Evolutionary conservation across 495 filamentous ascomycete species (phyloP), one percentile per base, ranked within the genome.

Genomic region (Penicillium bovifimosum): DNA sequence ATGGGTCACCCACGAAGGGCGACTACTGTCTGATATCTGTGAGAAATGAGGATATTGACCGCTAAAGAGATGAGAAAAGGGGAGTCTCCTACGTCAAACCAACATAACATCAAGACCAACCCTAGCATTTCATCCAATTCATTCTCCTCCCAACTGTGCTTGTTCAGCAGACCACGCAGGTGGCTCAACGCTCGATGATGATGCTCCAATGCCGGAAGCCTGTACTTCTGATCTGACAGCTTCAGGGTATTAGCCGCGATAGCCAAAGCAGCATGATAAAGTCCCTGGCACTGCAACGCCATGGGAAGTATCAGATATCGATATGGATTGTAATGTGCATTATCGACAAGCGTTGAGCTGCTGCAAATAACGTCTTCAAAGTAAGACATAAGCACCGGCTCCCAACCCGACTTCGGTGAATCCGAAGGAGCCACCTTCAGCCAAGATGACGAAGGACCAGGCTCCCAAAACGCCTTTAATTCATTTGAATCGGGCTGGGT

Each of bases 281-380:
- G 49, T 1, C 60, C 56, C 44, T 65, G 42, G 2, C 57, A 63
- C 28, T 58, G 35, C 34, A 66, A 42, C 4, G 63, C 55, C 60
- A 66, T 66, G 9, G 60, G 63, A 5, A 66, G 47, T 42, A 66
- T 63, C 1, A 63, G 45, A 42, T 66, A 60, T 42, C 58, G 60
- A 52, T 66, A 63, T 9, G 63, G 60, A 24, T 63, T 66, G 26
- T 58, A 56, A 33, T 55, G 44, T 2, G 55, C 58, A 34, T 63
- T 60, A 33, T 63, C 60, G 34, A 63, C 47, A 18, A 66, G 44
- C 0, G 63, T 66, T 6, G 52, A 55, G 14, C 60, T 63, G 36
- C 63, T 63, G 58, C 60, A 63, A 10, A 66, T 59, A 1, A 57
- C 50, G 6, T 57, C 44, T 28, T 63, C 58, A 17, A 61, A 63